phyloP scores from a whole-genome alignment of 306 rosid species.

The Abrus pulchellus region DNA sequence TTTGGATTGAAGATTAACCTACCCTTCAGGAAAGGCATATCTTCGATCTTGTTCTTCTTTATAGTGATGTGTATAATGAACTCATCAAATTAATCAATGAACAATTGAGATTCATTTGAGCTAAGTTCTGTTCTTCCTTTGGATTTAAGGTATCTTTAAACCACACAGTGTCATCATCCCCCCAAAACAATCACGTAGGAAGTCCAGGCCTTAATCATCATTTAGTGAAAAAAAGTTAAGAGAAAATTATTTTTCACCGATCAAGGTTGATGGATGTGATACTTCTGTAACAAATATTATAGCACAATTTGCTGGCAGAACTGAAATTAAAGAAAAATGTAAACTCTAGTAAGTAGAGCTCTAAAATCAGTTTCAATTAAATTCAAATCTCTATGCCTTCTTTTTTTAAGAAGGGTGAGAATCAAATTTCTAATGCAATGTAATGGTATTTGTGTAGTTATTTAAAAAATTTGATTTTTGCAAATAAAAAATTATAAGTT shows the following conservation, averaged over 20 bases:
- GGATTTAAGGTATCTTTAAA: constrained; percentile 41
- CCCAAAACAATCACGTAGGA: background rate
- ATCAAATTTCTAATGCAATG: background rate
- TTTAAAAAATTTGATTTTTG: background rate
- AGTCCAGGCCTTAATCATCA: constrained; percentile 12
- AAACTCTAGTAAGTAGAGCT: background rate
- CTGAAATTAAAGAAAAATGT: background rate
- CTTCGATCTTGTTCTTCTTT: constrained; percentile 50
- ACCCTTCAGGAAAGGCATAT: constrained; percentile 54
- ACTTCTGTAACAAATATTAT: too few relatives aligned
- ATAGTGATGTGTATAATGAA: constrained; percentile 51
- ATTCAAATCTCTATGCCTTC: background rate
- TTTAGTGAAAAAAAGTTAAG: background rate
- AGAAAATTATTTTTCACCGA: background rate
- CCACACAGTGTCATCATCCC: background rate
- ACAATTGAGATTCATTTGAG: constrained; percentile 38
- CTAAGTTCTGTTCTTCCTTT: constrained; percentile 46
- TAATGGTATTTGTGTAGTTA: background rate
- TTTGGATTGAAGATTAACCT: constrained; percentile 50
- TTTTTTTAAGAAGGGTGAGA: background rate
- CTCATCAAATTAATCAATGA: constrained; percentile 32
- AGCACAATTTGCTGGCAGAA: too few relatives aligned
- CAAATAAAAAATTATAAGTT: background rate
- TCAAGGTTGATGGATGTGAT: too few relatives aligned
- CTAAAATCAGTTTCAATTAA: too few relatives aligned